phyloP scores from a whole-genome alignment of 2,329 filamentous ascomycete species.

The Herpotrichia juniperi region DNA sequence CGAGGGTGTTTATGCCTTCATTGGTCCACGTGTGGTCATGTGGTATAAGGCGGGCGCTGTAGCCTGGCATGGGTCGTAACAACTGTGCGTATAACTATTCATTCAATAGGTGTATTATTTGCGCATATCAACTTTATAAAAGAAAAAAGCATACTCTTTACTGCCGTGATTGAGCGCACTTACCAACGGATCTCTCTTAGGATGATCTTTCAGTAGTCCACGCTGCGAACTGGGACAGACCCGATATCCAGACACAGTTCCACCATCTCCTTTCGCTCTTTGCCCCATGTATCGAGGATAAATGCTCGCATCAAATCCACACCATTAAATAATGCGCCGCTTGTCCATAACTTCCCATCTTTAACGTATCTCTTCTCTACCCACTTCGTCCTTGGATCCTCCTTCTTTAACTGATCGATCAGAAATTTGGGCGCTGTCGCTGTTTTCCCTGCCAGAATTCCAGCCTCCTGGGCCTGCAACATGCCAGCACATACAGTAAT shows the following conservation, averaged over 20 bases:
- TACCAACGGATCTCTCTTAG: no score
- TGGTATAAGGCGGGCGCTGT: no score
- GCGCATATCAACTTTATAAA: no score
- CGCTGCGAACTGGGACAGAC: constrained; percentile 9
- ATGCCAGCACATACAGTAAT: constrained; percentile 50
- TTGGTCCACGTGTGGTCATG: no score
- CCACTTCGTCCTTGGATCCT: constrained; percentile 45
- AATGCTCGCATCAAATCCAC: constrained; percentile 40
- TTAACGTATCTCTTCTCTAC: constrained; percentile 38
- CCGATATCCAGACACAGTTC: constrained; percentile 25
- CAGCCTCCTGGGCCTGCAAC: constrained; percentile 38
- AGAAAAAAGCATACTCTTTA: no score
- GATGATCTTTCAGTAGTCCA: no score
- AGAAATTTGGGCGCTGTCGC: constrained; percentile 44
- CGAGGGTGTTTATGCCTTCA: no score
- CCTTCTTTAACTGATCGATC: constrained; percentile 30
- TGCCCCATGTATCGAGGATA: constrained; percentile 8
- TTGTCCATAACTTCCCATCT: constrained; percentile 43
- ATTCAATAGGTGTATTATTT: no score
- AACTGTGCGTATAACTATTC: no score
- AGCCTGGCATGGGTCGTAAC: no score
- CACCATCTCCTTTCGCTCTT: background rate
- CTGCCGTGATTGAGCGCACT: no score
- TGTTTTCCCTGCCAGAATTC: constrained; percentile 47
- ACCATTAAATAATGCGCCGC: constrained; percentile 40